Evolutionary conservation across 179 eudicot species (phyloP), one percentile per base, ranked within the genome.

Genomic region (Beta lomatogona): DNA sequence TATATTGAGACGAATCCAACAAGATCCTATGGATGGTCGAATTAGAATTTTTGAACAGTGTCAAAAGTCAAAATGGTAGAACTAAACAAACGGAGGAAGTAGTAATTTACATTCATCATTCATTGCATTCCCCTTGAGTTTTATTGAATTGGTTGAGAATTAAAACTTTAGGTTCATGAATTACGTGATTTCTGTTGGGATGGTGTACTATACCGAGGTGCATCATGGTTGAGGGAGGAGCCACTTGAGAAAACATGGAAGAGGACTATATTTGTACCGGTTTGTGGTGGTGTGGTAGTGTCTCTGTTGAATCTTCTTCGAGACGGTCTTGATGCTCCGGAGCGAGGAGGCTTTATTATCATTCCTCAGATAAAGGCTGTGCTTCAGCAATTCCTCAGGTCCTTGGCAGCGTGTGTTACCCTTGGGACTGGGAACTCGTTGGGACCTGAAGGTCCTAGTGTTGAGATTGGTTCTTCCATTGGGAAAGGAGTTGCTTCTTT

Each of bases 371-470:
- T 88, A 60, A 90, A 86, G 68, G 88, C 86, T 53, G 88, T 83
- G 13, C 76, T 93, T 73, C 83, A 88, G 78, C 97, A 95, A 81
- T 63, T 96, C 60, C 78, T 96, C 77, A 94, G 89, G 90, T 83
- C 97, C 61, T 9, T 94, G 82, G 96, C 99, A 79, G 99, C 99
- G 52, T 91, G 93, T 75, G 71, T 94, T 76, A 96, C 99, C 79
- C 91, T 96, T 44, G 99, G 98, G 77, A 96, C 99, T 0, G 99
- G 99, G 63, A 96, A 96, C 84, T 93, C 99, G 15, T 82, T 96
- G 77, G 99, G 99, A 15, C 99, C 99, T 7, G 99, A 96, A 90
- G 99, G 99, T 78, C 99, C 99, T 13, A 91, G 99, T 81, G 99
- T 96, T 54, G 99, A 96, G 84, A 94, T 96, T 69, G 99, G 99